Evolutionary conservation across 805 yeast genomes (phyloP), one percentile per base, ranked within the genome.

Genomic region (Cyberlindnera japonica): DNA sequence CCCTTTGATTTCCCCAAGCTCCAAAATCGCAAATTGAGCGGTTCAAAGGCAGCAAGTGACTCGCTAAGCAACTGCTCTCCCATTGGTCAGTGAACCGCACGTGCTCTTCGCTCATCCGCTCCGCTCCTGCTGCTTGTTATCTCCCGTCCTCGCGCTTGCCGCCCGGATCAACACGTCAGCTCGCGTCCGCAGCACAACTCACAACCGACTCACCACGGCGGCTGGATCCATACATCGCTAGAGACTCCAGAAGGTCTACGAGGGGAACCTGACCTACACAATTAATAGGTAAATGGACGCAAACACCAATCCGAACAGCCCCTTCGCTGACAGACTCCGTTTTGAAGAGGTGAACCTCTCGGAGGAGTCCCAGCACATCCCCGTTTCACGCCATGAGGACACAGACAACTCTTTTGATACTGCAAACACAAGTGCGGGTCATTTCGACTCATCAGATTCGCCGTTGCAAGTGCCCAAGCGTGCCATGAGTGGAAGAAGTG

Each of bases 261-360:
- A n/a, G n/a, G n/a, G n/a, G n/a, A n/a, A n/a, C n/a, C n/a, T n/a
- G n/a, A n/a, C n/a, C n/a, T n/a, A n/a, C n/a, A n/a, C n/a, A n/a
- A n/a, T n/a, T n/a, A n/a, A n/a, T n/a, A n/a, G n/a, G n/a, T n/a
- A n/a, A n/a, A n/a, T n/a, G 38, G 54, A 54, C 14, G 34, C 54
- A 3, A 39, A 50, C 34, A 47, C 33, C 6, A 40, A 54, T 6
- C 58, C 59, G 5, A 35, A 28, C 20, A 53, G 58, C 17, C 61
- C 61, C 26, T 57, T 57, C 42, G 49, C 49, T 16, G 61, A 57
- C 37, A 37, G 37, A 4, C 43, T 53, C 33, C 44, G 41, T 29
- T 53, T 55, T 28, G 56, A 54, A 26, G 61, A 57, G 35, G 40
- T 57, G 31, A 47, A 51, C 25, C 51, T 57, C n/a, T 38, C 48